Conservation (phyloP, 345 rosid genomes). For the Aquilaria sinensis region DNA sequence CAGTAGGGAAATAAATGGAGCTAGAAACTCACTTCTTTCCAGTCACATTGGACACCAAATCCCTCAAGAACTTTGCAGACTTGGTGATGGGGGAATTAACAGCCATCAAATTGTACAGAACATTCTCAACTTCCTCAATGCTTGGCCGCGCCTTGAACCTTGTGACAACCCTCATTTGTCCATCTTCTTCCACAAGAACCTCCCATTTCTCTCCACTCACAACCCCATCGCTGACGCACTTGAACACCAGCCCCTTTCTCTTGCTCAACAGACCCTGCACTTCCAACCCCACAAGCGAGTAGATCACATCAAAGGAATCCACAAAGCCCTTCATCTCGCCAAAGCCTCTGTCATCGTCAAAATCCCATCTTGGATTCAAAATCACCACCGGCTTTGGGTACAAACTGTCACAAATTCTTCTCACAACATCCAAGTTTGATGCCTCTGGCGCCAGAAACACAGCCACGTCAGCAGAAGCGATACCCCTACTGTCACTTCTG, state of each 20-base stretch:
- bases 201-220: slow-evolving; percentile 76
- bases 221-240: slow-evolving; percentile 77
- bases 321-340: slow-evolving; percentile 45
- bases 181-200: slow-evolving; percentile 65
- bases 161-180: slow-evolving; percentile 58
- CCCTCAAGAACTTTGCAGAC: slow-evolving; percentile 66
- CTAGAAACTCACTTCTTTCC: slow-evolving; percentile 44
- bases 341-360: slow-evolving; percentile 52
- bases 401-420: slow-evolving; percentile 28
- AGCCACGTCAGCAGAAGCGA: slow-evolving; percentile 52
- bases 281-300: slow-evolving; percentile 72
- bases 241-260: slow-evolving; percentile 61
- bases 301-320: slow-evolving; percentile 67
- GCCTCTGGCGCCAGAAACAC: slow-evolving; percentile 61
- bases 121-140: slow-evolving; percentile 70
- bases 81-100: slow-evolving; percentile 81
- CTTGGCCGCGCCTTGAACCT: slow-evolving; percentile 62
- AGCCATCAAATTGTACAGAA: slow-evolving; percentile 79
- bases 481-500: slow-evolving; percentile 19
- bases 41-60: slow-evolving; percentile 64
- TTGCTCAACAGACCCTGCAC: slow-evolving; percentile 68
- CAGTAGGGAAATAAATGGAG: not conserved
- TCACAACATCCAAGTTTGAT: slow-evolving; percentile 35
- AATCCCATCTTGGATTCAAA: slow-evolving; percentile 70
- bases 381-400: slow-evolving; percentile 68